Conservation (phyloP, 352 stramenopile genomes). For the Pythium biforme region DNA sequence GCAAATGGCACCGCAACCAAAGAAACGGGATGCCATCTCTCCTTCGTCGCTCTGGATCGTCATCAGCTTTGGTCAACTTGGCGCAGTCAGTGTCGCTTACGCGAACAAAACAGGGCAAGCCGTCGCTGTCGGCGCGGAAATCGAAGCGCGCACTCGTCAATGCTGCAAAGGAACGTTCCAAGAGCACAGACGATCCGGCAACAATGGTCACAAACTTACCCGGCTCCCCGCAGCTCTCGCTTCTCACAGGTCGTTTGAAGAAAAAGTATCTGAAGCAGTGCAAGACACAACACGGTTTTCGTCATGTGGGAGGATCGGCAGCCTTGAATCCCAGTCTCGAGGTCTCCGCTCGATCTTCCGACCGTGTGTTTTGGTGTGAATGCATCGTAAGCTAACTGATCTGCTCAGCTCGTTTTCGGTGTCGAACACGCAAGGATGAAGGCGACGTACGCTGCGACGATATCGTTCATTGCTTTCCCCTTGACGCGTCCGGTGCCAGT, state of each 20-base stretch:
- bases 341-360: background rate
- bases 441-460: slow-evolving; percentile 50
- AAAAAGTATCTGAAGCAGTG: slow-evolving; percentile 41
- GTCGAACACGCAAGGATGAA: slow-evolving; percentile 39
- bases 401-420: background rate
- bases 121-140: background rate
- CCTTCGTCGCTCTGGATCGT: slow-evolving; percentile 4
- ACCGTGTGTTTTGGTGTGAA: slow-evolving; percentile 64
- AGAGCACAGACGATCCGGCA: background rate
- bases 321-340: background rate
- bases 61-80: background rate
- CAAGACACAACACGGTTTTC: background rate
- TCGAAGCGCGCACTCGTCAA: slow-evolving; percentile 3
- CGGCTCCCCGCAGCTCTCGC: slow-evolving; percentile 25
- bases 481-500: slow-evolving; percentile 3
- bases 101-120: background rate
- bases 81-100: slow-evolving; percentile 4
- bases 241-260: slow-evolving; percentile 46
- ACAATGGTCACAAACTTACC: background rate
- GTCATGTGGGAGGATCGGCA: background rate
- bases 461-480: slow-evolving; percentile 60
- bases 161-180: background rate
- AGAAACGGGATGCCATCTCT: background rate
- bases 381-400: slow-evolving; percentile 45
- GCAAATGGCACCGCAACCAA: slow-evolving; percentile 2